These are phyloP conservation scores for Daucus carota DNA, from an alignment of 129 eudicot species.

Conservation along the genomic window DH1_v3.0 NC_030382.2:40272501-40273000, in stretches of 20 bases:
- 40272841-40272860: neutral
- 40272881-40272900: neutral
- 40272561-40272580: neutral
- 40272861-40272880: neutral
- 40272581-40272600: slow-evolving; percentile 56
- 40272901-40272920: neutral
- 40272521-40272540: neutral
- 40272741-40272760: neutral
- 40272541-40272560: neutral
- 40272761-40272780: no score
- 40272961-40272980: neutral
- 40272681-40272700: neutral
- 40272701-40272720: neutral
- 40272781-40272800: neutral
- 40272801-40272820: neutral
- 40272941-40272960: neutral
- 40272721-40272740: neutral
- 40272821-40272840: neutral
- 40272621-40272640: slow-evolving; percentile 64
- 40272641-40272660: slow-evolving; percentile 72
- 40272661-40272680: slow-evolving; percentile 8
- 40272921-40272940: neutral
- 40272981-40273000: neutral
- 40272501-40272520: neutral
- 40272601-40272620: slow-evolving; percentile 58